Evolutionary conservation across 176 grass and related monocot genomes (phyloP).

Genomic region (Aegilops longissima): DNA sequence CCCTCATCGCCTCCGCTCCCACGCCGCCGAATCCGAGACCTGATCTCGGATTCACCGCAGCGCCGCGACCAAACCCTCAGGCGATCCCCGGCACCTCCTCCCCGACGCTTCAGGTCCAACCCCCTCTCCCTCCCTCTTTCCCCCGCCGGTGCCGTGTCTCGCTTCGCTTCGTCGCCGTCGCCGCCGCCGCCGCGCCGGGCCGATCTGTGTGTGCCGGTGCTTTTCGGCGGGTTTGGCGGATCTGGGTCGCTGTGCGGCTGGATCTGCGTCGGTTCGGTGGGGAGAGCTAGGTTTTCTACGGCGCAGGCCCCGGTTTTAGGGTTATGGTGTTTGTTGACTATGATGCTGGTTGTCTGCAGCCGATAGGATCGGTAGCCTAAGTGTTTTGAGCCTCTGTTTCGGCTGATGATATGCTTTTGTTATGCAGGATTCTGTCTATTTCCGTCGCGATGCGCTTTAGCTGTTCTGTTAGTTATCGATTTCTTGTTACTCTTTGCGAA

Average conservation of each 20-base stretch:
- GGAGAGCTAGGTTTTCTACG: neutral
- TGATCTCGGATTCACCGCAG: conserved; percentile 51
- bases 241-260: neutral
- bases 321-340: neutral
- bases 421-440: neutral
- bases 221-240: neutral
- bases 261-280: conserved; percentile 23
- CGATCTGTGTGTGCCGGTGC: neutral
- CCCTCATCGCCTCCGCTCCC: conserved; percentile 2
- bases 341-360: neutral
- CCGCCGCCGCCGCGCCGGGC: neutral
- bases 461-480: neutral
- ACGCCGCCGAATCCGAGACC: conserved; percentile 49
- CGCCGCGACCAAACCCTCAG: neutral
- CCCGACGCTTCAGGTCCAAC: conserved; percentile 26
- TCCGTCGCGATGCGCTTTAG: neutral
- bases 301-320: neutral
- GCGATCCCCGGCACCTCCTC: conserved; percentile 24
- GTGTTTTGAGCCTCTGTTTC: neutral
- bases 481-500: neutral
- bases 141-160: neutral
- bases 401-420: too few relatives aligned
- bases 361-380: neutral
- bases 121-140: too few relatives aligned
- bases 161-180: neutral